These are phyloP conservation scores for Cladosporium oxysporum DNA, from an alignment of 2,329 filamentous ascomycete species.

Conservation along the genomic window DNA sequence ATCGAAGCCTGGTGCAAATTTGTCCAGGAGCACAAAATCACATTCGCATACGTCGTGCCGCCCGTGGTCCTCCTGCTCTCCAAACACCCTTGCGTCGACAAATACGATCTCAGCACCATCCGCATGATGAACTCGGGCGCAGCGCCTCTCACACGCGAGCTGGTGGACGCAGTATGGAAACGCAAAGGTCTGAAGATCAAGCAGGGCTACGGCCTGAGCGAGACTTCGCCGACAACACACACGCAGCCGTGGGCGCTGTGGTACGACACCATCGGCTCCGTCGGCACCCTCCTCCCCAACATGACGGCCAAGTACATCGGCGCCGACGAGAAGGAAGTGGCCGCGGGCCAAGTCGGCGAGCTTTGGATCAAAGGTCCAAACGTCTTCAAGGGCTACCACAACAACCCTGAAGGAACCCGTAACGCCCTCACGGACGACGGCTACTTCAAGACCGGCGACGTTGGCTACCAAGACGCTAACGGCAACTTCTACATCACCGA, in stretches of 20 bases:
- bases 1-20: conserved; percentile 74
- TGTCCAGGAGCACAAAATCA: conserved; percentile 74
- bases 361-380: conserved; percentile 77
- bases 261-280: conserved; percentile 73
- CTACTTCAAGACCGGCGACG: conserved; percentile 89
- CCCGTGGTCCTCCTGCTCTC: conserved; percentile 78
- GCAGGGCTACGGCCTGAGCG: conserved; percentile 88
- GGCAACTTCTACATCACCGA: conserved; percentile 91
- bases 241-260: conserved; percentile 72
- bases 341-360: conserved; percentile 59
- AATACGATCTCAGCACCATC: conserved; percentile 77
- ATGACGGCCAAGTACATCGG: conserved; percentile 81
- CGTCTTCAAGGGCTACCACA: conserved; percentile 76
- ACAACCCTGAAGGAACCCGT: conserved; percentile 68
- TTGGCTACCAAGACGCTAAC: conserved; percentile 73
- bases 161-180: conserved; percentile 73
- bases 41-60: conserved; percentile 79
- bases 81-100: conserved; percentile 74
- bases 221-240: conserved; percentile 79
- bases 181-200: conserved; percentile 79
- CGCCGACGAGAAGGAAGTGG: conserved; percentile 58
- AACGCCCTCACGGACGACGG: conserved; percentile 74
- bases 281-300: conserved; percentile 76
- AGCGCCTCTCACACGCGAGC: conserved; percentile 77
- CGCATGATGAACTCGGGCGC: conserved; percentile 87